Evolutionary conservation across 2,329 filamentous ascomycete species (phyloP).

Genomic region (Scytalidium lignicola): DNA sequence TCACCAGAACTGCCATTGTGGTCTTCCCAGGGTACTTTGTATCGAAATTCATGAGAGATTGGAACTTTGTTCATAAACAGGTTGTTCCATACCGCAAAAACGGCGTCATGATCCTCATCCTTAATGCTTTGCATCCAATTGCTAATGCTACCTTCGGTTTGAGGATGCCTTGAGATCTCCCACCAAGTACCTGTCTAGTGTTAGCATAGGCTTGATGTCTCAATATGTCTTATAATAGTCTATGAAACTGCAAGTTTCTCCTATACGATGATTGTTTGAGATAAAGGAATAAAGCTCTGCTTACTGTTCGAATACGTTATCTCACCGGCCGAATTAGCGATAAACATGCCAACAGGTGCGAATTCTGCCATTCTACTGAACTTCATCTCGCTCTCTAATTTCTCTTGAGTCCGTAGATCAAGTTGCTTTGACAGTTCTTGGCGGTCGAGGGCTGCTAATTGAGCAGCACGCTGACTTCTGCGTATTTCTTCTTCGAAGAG

Average conservation of each 20-base stretch:
- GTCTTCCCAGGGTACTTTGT: slow-evolving; percentile 61
- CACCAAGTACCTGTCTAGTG: slow-evolving; percentile 25
- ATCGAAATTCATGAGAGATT: slow-evolving; percentile 69
- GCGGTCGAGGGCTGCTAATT: slow-evolving; percentile 68
- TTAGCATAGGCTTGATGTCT: neutral
- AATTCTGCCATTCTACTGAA: slow-evolving; percentile 84
- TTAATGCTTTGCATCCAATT: slow-evolving; percentile 70
- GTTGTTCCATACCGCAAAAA: slow-evolving; percentile 57
- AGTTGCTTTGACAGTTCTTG: slow-evolving; percentile 74
- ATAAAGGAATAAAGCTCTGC: slow-evolving; percentile 22
- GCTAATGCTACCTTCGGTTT: slow-evolving; percentile 51
- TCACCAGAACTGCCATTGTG: slow-evolving; percentile 56
- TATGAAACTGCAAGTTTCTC: too few relatives aligned
- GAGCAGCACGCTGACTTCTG: slow-evolving; percentile 67
- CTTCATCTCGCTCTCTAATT: slow-evolving; percentile 65
- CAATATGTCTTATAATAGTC: too few relatives aligned
- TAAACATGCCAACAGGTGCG: slow-evolving; percentile 79
- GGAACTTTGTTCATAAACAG: slow-evolving; percentile 55
- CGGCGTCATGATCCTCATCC: slow-evolving; percentile 55
- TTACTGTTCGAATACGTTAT: slow-evolving; percentile 80
- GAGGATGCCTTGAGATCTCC: slow-evolving; percentile 63
- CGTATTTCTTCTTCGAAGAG: slow-evolving; percentile 80
- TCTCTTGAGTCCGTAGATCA: slow-evolving; percentile 57
- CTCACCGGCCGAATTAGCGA: slow-evolving; percentile 64
- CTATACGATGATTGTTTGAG: neutral